Evolutionary conservation across 2,329 filamentous ascomycete species (phyloP).

Genomic region (Cladophialophora exuberans): DNA sequence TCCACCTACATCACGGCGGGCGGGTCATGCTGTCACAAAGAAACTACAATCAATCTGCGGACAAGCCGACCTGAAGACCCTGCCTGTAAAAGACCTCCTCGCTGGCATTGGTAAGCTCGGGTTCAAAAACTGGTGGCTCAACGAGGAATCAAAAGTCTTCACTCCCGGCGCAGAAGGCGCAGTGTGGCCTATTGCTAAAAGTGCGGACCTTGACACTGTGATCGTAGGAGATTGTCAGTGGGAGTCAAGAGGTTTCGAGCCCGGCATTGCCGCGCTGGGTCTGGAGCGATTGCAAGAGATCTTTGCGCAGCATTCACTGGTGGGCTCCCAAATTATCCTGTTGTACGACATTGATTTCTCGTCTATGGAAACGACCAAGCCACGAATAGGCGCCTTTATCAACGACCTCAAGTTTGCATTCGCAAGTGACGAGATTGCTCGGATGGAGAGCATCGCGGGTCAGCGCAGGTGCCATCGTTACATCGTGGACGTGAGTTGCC

Average conservation of each 20-base stretch:
- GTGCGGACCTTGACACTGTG: background rate
- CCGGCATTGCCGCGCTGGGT: background rate
- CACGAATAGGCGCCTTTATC: background rate
- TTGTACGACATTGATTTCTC: background rate
- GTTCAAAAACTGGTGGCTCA: slow-evolving; percentile 4
- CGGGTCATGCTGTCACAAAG: background rate
- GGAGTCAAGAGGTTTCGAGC: slow-evolving; percentile 3
- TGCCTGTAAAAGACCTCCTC: background rate
- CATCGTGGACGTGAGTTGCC: background rate
- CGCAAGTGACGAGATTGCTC: background rate
- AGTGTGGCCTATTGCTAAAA: background rate
- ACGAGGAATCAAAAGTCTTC: background rate
- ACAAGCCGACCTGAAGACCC: background rate
- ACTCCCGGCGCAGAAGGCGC: background rate
- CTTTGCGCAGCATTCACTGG: background rate
- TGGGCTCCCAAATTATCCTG: background rate
- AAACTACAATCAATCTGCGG: slow-evolving; percentile 1
- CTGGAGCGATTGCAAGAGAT: background rate
- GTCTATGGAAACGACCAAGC: background rate
- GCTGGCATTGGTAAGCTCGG: background rate
- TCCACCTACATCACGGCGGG: background rate
- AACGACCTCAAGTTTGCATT: slow-evolving; percentile 2
- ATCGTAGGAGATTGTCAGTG: slow-evolving; percentile 1
- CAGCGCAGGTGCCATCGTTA: background rate
- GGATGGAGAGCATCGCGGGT: background rate